These are phyloP conservation scores for Candida silvicultrix DNA, from an alignment of 805 yeast species.

Conservation along the genomic window DNA sequence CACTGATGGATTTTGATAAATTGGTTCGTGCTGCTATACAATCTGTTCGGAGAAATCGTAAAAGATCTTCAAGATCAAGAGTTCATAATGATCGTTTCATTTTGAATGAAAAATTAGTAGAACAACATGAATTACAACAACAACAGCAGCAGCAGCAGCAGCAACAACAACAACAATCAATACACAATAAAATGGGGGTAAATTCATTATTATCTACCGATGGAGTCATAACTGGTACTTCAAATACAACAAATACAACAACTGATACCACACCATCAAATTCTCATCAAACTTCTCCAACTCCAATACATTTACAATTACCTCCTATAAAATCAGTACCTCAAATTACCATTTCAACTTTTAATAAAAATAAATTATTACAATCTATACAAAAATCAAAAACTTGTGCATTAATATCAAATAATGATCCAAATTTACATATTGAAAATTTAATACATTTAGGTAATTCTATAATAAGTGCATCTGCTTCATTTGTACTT, in stretches of 20 bases:
- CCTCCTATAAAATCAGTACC: conserved; percentile 4
- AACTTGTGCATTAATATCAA: conserved; percentile 46
- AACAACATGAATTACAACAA: neutral
- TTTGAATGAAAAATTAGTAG: conserved; percentile 7
- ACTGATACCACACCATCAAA: conserved; percentile 3
- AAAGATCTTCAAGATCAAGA: conserved; percentile 38
- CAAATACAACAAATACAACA: conserved; percentile 2
- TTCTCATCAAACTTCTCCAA: conserved; percentile 2
- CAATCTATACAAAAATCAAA: conserved; percentile 53
- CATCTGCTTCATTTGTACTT: conserved; percentile 54
- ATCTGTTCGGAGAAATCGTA: conserved; percentile 83
- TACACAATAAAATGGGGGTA: neutral
- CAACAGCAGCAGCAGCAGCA: too few relatives aligned
- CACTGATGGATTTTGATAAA: conserved; percentile 73
- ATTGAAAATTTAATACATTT: conserved; percentile 44
- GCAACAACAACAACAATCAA: neutral
- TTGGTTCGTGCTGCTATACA: conserved; percentile 92
- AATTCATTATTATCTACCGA: conserved; percentile 2
- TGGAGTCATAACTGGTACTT: neutral
- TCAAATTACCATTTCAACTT: conserved; percentile 17
- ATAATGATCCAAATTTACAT: conserved; percentile 19
- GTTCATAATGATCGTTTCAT: conserved; percentile 16
- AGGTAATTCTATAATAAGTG: conserved; percentile 49
- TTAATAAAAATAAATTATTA: conserved; percentile 31
- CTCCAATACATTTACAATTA: neutral